A percentile compares a stretch with the other conserved stretches of the same genome.
Conservation (phyloP, 192 early-diverging fungal genomes). For the Coemansia pectinata region DNA sequence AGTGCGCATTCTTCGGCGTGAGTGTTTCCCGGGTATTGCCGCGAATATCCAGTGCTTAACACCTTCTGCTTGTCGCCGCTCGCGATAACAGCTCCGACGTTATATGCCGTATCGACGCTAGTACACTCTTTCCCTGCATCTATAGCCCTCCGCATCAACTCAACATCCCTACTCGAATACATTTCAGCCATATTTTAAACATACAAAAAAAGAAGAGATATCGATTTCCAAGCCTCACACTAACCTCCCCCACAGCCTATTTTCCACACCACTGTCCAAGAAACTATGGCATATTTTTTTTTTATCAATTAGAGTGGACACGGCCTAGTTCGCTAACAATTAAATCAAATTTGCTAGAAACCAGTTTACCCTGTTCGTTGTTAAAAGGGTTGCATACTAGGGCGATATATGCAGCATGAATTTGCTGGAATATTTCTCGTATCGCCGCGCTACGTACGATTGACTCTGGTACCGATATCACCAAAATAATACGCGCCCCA, state of each 20-base stretch:
- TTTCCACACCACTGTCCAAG: background rate
- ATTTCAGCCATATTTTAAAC: background rate
- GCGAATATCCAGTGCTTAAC: slow-evolving; percentile 83
- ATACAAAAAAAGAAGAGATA: background rate
- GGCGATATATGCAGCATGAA: slow-evolving; percentile 81
- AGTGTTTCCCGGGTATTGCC: slow-evolving; percentile 94
- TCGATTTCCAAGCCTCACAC: too few relatives aligned
- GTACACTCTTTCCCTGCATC: slow-evolving; percentile 69
- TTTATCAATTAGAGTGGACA: background rate
- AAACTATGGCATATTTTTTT: background rate
- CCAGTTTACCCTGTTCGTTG: slow-evolving; percentile 54
- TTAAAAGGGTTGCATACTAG: slow-evolving; percentile 88
- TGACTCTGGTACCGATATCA: slow-evolving; percentile 75
- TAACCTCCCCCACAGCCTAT: background rate
- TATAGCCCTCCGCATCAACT: slow-evolving; percentile 79
- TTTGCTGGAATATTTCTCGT: slow-evolving; percentile 69
- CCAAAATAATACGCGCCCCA: slow-evolving; percentile 69
- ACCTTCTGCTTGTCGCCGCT: slow-evolving; percentile 32
- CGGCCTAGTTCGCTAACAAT: slow-evolving; percentile 10
- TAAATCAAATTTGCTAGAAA: slow-evolving; percentile 9
- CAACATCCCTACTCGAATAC: slow-evolving; percentile 45
- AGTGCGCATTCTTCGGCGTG: slow-evolving; percentile 96
- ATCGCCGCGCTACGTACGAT: slow-evolving; percentile 71
- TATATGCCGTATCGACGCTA: slow-evolving; percentile 79
- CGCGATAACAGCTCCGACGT: slow-evolving; percentile 85